Conservation (phyloP, 83 land plant species). For the Isoetes engelmannii region DNA sequence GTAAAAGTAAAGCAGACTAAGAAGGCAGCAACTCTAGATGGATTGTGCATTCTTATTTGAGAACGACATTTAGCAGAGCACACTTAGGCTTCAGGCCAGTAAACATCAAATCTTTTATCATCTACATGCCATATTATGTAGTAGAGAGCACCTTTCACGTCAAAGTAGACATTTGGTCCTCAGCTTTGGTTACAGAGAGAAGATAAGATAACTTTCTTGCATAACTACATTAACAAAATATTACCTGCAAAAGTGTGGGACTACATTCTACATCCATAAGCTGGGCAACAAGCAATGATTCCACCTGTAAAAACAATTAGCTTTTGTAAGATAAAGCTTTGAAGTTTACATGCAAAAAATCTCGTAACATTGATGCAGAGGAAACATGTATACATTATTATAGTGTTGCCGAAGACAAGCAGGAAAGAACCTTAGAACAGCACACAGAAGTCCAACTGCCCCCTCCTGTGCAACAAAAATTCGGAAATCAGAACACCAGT, state of each 20-base stretch:
- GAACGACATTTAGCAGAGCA: too few relatives aligned
- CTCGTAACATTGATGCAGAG: background rate
- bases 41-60: too few relatives aligned
- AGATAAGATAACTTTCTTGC: background rate
- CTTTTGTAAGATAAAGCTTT: background rate
- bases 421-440: constrained; percentile 41
- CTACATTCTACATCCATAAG: constrained; percentile 50
- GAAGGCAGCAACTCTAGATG: too few relatives aligned
- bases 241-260: constrained; percentile 43
- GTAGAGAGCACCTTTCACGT: too few relatives aligned
- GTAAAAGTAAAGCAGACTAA: too few relatives aligned
- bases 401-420: constrained; percentile 42
- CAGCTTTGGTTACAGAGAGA: background rate
- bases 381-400: constrained; percentile 35
- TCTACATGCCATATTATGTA: too few relatives aligned
- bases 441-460: constrained; percentile 36
- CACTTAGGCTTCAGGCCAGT: too few relatives aligned
- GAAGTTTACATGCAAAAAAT: background rate
- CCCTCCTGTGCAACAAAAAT: constrained; percentile 34
- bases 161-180: too few relatives aligned
- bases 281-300: constrained; percentile 41
- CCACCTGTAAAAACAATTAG: constrained; percentile 14
- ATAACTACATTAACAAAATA: background rate
- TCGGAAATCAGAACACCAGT: background rate
- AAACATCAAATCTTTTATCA: too few relatives aligned